Percentiles rank a stretch among this genome's conserved stretches.
These are phyloP conservation scores for Nemania abortiva DNA, from an alignment of 2,329 filamentous ascomycete genomes.

Conservation along the genomic window DNA sequence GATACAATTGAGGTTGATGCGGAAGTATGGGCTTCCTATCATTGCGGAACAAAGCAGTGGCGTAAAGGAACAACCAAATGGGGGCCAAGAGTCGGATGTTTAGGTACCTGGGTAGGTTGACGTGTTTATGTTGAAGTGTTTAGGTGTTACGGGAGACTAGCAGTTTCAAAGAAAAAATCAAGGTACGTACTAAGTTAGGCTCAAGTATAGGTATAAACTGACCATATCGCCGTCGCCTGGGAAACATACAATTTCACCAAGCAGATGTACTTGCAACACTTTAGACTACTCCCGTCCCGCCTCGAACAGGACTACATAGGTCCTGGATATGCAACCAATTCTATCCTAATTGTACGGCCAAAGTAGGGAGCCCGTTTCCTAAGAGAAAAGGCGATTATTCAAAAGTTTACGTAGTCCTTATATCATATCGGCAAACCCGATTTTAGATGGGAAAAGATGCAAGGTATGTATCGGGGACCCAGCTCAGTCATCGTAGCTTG, in stretches of 20 bases:
- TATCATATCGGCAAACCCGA: not conserved
- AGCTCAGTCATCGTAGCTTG: not conserved
- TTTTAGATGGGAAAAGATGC: not conserved
- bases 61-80: not conserved
- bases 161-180: not conserved
- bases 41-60: not conserved
- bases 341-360: not conserved
- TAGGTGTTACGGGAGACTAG: not conserved
- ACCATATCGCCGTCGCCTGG: not conserved
- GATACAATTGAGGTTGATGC: not conserved
- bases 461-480: not conserved
- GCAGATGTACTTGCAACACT: not conserved
- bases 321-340: not conserved
- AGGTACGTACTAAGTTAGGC: not conserved
- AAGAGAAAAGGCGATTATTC: not conserved
- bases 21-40: not conserved
- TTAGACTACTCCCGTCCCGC: not conserved
- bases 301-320: not conserved
- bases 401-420: not conserved
- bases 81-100: not conserved
- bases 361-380: not conserved
- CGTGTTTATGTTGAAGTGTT: not conserved
- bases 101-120: not conserved
- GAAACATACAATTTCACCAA: not conserved
- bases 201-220: not conserved